A percentile compares a stretch with the other conserved stretches of the same genome.
These are phyloP conservation scores for Ascochyta pisi DNA, from an alignment of 2,329 filamentous ascomycete genomes.

Conservation along the genomic window DNA sequence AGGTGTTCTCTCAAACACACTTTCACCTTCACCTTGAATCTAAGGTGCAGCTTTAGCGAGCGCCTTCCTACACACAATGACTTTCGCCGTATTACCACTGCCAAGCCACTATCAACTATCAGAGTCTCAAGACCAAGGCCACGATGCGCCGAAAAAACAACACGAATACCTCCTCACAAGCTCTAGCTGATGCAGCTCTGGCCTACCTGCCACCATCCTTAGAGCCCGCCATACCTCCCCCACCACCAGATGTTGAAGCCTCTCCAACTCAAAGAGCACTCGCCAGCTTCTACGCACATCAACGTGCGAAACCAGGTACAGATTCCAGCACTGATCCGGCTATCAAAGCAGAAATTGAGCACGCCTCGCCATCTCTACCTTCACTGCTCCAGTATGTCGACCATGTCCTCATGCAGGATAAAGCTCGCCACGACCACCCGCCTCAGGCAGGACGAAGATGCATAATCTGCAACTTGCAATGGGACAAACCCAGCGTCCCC, in stretches of 20 bases:
- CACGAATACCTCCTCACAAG: not conserved
- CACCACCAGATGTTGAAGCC: too few species aligned
- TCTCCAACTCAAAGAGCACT: not conserved
- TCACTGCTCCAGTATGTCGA: conserved; percentile 34
- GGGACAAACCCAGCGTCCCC: conserved; percentile 5
- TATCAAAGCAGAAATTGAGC: not conserved
- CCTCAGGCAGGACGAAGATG: conserved; percentile 9
- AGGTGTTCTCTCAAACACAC: not conserved
- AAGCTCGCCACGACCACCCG: conserved; percentile 17
- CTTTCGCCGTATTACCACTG: not conserved
- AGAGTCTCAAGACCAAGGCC: too few species aligned
- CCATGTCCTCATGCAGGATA: conserved; percentile 21
- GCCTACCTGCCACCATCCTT: not conserved
- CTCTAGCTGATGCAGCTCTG: not conserved
- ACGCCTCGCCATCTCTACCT: conserved; percentile 3
- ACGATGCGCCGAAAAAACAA: not conserved
- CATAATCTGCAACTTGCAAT: conserved; percentile 16
- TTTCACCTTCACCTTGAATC: conserved; percentile 1
- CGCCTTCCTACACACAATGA: not conserved
- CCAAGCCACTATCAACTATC: not conserved
- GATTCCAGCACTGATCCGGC: not conserved
- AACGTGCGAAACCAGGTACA: too few species aligned
- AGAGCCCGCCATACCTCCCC: not conserved
- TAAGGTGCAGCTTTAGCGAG: not conserved
- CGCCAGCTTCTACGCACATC: not conserved